These are phyloP conservation scores for Trametes polyzona DNA, from an alignment of 1,284 basidiomycete genomes.

Conservation along the genomic window DNA sequence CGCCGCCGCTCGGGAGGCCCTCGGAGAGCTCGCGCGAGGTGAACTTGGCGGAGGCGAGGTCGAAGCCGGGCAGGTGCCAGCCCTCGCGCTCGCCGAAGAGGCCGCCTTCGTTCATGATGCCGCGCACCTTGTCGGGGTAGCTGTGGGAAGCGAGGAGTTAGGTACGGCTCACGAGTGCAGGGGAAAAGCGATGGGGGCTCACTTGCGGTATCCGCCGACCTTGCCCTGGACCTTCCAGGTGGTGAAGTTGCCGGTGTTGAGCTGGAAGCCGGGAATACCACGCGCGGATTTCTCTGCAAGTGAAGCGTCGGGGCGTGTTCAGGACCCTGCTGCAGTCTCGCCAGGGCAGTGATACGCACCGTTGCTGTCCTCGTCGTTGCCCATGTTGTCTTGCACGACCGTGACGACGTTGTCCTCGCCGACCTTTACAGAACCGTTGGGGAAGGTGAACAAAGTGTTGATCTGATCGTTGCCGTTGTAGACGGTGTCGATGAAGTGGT, in stretches of 20 bases:
- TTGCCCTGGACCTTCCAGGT: slow-evolving; percentile 86
- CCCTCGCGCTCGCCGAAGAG: slow-evolving; percentile 77
- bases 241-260: slow-evolving; percentile 62
- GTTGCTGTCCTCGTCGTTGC: slow-evolving; percentile 59
- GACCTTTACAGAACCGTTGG: slow-evolving; percentile 49
- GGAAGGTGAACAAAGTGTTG: slow-evolving; percentile 68
- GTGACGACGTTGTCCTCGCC: slow-evolving; percentile 75
- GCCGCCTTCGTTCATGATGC: slow-evolving; percentile 80
- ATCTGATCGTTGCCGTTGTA: slow-evolving; percentile 68
- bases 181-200: slow-evolving; percentile 21
- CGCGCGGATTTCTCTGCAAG: slow-evolving; percentile 66
- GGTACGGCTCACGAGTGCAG: rapidly evolving
- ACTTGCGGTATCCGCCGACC: slow-evolving; percentile 74
- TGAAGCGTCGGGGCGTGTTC: background rate
- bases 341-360: background rate
- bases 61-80: slow-evolving; percentile 82
- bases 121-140: slow-evolving; percentile 71
- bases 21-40: slow-evolving; percentile 49
- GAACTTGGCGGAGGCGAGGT: slow-evolving; percentile 60
- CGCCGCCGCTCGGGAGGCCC: slow-evolving; percentile 57
- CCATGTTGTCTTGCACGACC: slow-evolving; percentile 82
- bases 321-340: too few relatives aligned
- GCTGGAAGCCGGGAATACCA: slow-evolving; percentile 73
- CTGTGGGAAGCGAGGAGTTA: slow-evolving; percentile 33
- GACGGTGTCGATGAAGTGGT: slow-evolving; percentile 70